Evolutionary conservation across 257 asterid genomes (phyloP).

Genomic region (Solanum rostratum): DNA sequence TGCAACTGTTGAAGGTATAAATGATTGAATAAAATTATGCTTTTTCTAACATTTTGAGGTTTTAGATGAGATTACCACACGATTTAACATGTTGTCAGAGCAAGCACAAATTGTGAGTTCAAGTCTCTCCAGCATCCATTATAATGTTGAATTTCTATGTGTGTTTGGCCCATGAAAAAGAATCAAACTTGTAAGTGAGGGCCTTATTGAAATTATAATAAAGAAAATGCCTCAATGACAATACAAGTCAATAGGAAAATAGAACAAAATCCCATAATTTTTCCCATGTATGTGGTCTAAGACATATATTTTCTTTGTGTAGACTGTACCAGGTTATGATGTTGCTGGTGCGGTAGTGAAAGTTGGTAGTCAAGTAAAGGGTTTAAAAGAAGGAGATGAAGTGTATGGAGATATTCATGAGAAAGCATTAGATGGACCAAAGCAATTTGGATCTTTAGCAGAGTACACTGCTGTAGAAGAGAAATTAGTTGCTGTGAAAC

Average conservation of each 20-base stretch:
- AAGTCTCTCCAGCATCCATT: background rate
- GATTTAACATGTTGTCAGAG: background rate
- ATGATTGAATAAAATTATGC: background rate
- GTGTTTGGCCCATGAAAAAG: background rate
- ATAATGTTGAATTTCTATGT: background rate
- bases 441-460: conserved; percentile 71
- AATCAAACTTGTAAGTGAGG: background rate
- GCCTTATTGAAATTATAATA: background rate
- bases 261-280: background rate
- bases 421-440: conserved; percentile 70
- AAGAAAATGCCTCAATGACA: background rate
- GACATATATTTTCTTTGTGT: background rate
- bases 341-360: conserved; percentile 84
- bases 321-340: conserved; percentile 95
- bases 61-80: background rate
- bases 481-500: conserved; percentile 72
- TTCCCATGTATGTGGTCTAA: background rate
- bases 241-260: background rate
- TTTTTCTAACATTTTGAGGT: background rate
- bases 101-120: background rate
- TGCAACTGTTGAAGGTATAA: background rate
- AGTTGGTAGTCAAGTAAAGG: conserved; percentile 79
- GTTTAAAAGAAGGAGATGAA: conserved; percentile 76
- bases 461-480: conserved; percentile 88
- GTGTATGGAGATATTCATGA: conserved; percentile 76